Evolutionary conservation across 106 monocot genomes (phyloP).

Genomic region (Alisma plantagoaquatica): DNA sequence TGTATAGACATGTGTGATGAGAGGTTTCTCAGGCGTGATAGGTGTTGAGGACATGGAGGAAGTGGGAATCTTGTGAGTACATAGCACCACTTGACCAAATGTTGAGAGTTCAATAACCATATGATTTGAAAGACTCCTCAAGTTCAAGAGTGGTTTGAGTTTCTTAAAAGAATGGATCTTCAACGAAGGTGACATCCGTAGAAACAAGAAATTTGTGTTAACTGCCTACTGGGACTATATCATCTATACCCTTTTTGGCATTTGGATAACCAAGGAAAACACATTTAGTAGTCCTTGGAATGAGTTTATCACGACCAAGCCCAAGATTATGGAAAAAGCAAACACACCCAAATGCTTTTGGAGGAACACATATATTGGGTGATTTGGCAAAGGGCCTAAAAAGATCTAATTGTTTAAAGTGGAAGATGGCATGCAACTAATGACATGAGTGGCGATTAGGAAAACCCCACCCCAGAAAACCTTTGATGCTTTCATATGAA

Average conservation of each 20-base stretch:
- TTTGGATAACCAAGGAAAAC: constrained; percentile 9
- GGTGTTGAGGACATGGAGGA: too few species aligned
- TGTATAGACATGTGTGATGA: too few species aligned
- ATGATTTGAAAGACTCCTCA: too few species aligned
- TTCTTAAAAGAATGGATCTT: too few species aligned
- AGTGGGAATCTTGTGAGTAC: too few species aligned
- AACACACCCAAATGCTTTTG: constrained; percentile 14
- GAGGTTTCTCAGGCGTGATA: too few species aligned
- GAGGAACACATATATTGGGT: not conserved
- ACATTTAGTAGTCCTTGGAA: constrained; percentile 3
- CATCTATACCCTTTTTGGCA: constrained; percentile 13
- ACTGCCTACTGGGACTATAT: not conserved
- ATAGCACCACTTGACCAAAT: too few species aligned
- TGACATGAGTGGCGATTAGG: not conserved
- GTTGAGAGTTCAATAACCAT: too few species aligned
- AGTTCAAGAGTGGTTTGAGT: too few species aligned
- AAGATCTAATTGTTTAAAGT: not conserved
- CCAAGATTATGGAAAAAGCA: constrained; percentile 3
- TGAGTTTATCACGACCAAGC: not conserved
- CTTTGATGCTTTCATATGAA: too few species aligned
- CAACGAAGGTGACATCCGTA: constrained; percentile 18
- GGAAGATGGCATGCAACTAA: constrained; percentile 13
- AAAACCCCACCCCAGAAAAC: too few species aligned
- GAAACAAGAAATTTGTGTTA: not conserved
- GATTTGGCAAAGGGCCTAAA: not conserved